Percentiles rank a stretch among this genome's conserved stretches.
These are phyloP conservation scores for Testicularia cyperi DNA, from an alignment of 1,284 basidiomycete genomes.

Conservation along the genomic window DNA sequence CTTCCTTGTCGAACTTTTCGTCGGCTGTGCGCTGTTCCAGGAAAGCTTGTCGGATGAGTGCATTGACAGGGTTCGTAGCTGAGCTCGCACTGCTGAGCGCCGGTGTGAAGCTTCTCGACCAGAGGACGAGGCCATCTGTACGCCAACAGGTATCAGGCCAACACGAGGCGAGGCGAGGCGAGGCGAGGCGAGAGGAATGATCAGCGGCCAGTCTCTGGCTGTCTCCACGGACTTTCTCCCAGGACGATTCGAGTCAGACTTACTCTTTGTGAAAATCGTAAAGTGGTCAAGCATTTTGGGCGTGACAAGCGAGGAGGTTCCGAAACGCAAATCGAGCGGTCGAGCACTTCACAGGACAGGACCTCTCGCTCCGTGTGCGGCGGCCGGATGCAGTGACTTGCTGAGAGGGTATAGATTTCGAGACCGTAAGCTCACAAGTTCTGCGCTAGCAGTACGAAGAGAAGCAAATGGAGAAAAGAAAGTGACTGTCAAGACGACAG, in stretches of 20 bases:
- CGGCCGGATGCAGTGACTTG: no score
- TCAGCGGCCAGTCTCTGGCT: background rate
- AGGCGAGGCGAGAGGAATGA: no score
- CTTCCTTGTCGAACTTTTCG: conserved; percentile 49
- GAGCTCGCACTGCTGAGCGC: conserved; percentile 15
- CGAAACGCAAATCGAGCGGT: no score
- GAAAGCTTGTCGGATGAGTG: conserved; percentile 53
- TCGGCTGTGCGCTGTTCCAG: conserved; percentile 52
- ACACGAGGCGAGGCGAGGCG: no score
- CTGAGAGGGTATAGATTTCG: no score
- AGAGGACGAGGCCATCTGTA: conserved; percentile 51
- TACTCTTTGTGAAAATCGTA: conserved; percentile 47
- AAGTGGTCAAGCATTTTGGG: conserved; percentile 48
- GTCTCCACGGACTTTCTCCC: background rate
- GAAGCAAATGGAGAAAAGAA: no score
- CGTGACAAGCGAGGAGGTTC: background rate
- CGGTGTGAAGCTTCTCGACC: conserved; percentile 52
- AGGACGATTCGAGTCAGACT: conserved; percentile 1
- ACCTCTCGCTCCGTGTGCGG: no score
- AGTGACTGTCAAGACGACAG: no score
- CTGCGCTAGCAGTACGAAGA: no score
- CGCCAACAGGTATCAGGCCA: background rate
- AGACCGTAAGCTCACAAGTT: no score
- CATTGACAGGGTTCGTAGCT: conserved; percentile 42
- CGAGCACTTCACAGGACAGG: no score